Evolutionary conservation across 495 filamentous ascomycete genomes (phyloP), one percentile per base, ranked within the genome.

Genomic region (Neurospora sp.): DNA sequence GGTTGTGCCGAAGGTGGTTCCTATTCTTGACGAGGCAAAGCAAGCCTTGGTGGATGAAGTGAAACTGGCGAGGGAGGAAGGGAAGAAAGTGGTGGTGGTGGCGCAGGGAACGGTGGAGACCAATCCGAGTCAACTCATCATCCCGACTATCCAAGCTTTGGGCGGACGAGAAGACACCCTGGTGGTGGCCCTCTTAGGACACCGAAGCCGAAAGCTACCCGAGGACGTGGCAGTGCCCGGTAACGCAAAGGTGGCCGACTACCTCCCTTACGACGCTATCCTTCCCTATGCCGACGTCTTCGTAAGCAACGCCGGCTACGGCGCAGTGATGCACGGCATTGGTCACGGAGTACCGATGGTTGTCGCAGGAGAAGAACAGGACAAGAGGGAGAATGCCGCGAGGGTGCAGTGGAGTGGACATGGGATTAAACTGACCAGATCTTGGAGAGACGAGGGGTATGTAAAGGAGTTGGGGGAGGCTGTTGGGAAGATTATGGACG

Each of bases 271-370:
- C 72, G 81, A 84, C 71, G 76, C 74, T 5, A 71, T 79, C 24
- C 75, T 85, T 8, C 78, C 80, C 21, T 73, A 81, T 62, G 70
- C 79, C 3, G 79, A 83, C 62, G 81, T 82, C 4, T 84, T 82
- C 70, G 70, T 85, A 2, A 77, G 77, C 73, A 85, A 83, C 69
- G 83, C 76, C 10, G 83, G 83, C 0, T 85, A 83, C 71, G 82
- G 82, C 38, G 79, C 78, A 7, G 77, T 84, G 75, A 79, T 79
- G 75, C 83, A 83, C 39, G 81, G 79, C 24, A 71, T 85, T 69
- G 78, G 78, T 69, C 78, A 83, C 73, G 82, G 80, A 6, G 79
- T 81, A n/a, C 82, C 83, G 19, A 81, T 84, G 80, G 77, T 85
- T 0, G 73, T 82, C 9, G 82, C 81, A 2, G 83, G 83, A 24